Conservation (phyloP, 1,284 basidiomycete species). For the Ustilago curta region DNA sequence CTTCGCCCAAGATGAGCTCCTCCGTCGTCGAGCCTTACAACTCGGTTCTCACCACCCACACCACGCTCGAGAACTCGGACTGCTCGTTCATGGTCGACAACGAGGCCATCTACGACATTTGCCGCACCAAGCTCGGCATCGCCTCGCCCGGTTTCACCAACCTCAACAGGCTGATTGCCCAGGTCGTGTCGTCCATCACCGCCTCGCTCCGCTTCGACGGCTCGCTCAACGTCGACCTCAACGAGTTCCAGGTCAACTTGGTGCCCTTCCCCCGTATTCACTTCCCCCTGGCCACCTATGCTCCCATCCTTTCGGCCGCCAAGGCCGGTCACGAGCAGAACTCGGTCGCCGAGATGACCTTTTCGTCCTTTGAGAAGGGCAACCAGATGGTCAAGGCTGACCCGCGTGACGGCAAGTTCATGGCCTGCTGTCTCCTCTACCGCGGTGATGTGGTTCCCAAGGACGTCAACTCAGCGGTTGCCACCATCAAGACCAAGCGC, state of each 20-base stretch:
- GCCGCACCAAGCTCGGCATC: constrained; percentile 93
- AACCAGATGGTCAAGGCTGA: constrained; percentile 87
- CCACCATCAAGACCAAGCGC: constrained; percentile 85
- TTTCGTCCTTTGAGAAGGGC: constrained; percentile 95
- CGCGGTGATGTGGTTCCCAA: constrained; percentile 98
- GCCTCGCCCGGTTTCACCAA: constrained; percentile 90
- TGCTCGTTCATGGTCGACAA: constrained; percentile 77
- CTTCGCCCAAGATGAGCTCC: constrained; percentile 79
- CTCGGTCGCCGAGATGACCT: constrained; percentile 97
- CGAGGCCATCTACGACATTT: constrained; percentile 91
- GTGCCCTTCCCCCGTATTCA: constrained; percentile 88
- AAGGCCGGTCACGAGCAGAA: constrained; percentile 94
- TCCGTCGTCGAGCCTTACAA: constrained; percentile 99
- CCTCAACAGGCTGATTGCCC: constrained; percentile 93
- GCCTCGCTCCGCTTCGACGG: constrained; percentile 98
- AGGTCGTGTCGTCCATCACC: constrained; percentile 95
- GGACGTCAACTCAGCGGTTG: constrained; percentile 92
- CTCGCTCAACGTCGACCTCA: constrained; percentile 95
- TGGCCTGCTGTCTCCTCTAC: constrained; percentile 74
- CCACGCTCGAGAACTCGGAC: constrained; percentile 98
- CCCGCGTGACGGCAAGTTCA: constrained; percentile 81
- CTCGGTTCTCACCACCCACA: constrained; percentile 97
- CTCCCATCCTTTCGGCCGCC: constrained; percentile 86
- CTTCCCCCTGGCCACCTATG: constrained; percentile 96
- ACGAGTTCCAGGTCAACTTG: constrained; percentile 98